Evolutionary conservation across 23 red algal species (phyloP).

Genomic region (Chondrus crispus): DNA sequence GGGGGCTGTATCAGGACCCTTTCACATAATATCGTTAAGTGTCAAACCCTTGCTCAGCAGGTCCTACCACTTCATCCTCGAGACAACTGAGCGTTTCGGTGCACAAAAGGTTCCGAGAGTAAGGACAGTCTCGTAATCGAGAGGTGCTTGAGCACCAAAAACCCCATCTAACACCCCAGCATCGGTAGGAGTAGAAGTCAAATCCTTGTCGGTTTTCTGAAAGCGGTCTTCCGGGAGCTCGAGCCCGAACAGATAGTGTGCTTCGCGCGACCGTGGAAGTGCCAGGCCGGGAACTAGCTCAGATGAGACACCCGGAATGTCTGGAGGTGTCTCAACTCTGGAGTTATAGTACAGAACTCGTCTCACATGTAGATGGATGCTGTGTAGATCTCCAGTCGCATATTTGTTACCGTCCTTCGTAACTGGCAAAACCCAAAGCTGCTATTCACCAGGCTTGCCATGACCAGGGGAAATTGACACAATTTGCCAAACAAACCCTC

Average conservation of each 20-base stretch:
- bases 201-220: constrained; percentile 48
- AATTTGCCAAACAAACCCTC: constrained; percentile 59
- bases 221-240: constrained; percentile 60
- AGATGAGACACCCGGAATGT: constrained; percentile 37
- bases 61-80: background rate
- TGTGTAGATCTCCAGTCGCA: constrained; percentile 40
- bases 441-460: too few relatives aligned
- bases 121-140: constrained; percentile 53
- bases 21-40: constrained; percentile 42
- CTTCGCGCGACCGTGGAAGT: constrained; percentile 32
- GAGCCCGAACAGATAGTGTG: constrained; percentile 39
- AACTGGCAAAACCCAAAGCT: constrained; percentile 61
- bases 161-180: constrained; percentile 41
- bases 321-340: background rate
- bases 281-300: constrained; percentile 16
- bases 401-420: background rate
- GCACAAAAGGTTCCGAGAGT: constrained; percentile 45
- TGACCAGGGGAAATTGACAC: constrained; percentile 29
- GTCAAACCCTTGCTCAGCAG: constrained; percentile 28
- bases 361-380: constrained; percentile 55
- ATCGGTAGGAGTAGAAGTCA: constrained; percentile 38
- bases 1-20: constrained; percentile 13
- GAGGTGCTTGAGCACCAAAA: constrained; percentile 39
- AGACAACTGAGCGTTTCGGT: constrained; percentile 3
- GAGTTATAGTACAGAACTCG: constrained; percentile 52